phyloP scores from a whole-genome alignment of 2,329 filamentous ascomycete species.

The Microcyclospora pomicola region DNA sequence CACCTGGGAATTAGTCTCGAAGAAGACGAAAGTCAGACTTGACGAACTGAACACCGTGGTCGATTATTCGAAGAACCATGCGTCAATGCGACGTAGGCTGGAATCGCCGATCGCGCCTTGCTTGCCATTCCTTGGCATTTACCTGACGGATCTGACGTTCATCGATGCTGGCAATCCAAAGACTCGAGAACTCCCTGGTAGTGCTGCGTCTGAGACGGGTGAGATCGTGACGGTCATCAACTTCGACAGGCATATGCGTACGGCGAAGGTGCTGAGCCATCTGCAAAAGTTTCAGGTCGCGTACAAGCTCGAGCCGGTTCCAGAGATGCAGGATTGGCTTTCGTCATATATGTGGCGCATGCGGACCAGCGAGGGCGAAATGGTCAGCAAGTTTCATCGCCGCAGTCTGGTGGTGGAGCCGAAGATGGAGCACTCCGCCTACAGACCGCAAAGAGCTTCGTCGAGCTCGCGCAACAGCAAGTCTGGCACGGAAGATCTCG shows the following conservation, averaged over 20 bases:
- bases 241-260: slow-evolving; percentile 92
- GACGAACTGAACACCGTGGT: slow-evolving; percentile 71
- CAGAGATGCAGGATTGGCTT: slow-evolving; percentile 89
- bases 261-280: slow-evolving; percentile 88
- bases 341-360: slow-evolving; percentile 67
- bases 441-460: too few species aligned
- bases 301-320: slow-evolving; percentile 67
- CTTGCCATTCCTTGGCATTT: slow-evolving; percentile 89
- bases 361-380: slow-evolving; percentile 47
- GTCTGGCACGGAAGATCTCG: too few species aligned
- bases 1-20: slow-evolving; percentile 82
- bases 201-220: slow-evolving; percentile 41
- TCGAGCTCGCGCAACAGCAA: too few species aligned
- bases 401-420: slow-evolving; percentile 78
- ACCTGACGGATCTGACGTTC: slow-evolving; percentile 90
- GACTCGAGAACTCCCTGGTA: slow-evolving; percentile 56
- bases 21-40: slow-evolving; percentile 67
- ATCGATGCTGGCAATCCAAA: slow-evolving; percentile 87
- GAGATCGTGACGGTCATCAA: slow-evolving; percentile 71
- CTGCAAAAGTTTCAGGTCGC: slow-evolving; percentile 93
- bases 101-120: slow-evolving; percentile 73
- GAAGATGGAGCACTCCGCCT: slow-evolving; percentile 5
- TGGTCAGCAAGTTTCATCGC: slow-evolving; percentile 58
- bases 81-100: slow-evolving; percentile 66
- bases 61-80: slow-evolving; percentile 83